Conservation (phyloP, 768 basidiomycete species). For the Candolleomyces efflorescens region DNA sequence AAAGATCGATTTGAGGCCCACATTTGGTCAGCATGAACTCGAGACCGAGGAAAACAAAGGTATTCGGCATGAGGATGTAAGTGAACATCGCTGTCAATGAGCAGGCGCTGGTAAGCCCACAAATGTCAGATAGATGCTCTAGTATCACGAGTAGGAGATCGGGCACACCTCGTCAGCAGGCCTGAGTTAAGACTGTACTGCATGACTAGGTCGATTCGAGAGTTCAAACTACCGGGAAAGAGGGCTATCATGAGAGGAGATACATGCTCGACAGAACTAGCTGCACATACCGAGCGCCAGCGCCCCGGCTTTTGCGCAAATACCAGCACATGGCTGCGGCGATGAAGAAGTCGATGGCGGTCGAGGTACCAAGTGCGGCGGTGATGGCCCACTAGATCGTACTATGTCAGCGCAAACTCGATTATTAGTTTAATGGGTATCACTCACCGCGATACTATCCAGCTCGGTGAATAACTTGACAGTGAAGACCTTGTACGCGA, state of each 20-base stretch:
- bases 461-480: conserved; percentile 27
- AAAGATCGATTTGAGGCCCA: conserved; percentile 15
- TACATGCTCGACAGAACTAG: no score
- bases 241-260: not conserved
- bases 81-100: conserved; percentile 40
- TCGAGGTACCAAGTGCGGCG: conserved; percentile 36
- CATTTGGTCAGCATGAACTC: conserved; percentile 42
- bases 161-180: conserved; percentile 31
- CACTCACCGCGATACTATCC: conserved; percentile 28
- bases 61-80: conserved; percentile 39
- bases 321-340: conserved; percentile 33
- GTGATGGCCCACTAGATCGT: conserved; percentile 36
- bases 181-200: conserved; percentile 36
- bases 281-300: conserved; percentile 17
- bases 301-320: conserved; percentile 27
- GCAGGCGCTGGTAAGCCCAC: conserved; percentile 30
- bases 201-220: conserved; percentile 29
- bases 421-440: conserved; percentile 1
- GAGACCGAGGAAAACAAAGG: conserved; percentile 38
- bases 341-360: conserved; percentile 42
- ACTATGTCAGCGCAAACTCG: not conserved
- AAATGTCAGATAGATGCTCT: not conserved
- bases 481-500: conserved; percentile 35
- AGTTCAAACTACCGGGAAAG: conserved; percentile 21
- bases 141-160: not conserved